Conservation (phyloP, 345 rosid species). For the Diplotaxis tenuifolia region DNA sequence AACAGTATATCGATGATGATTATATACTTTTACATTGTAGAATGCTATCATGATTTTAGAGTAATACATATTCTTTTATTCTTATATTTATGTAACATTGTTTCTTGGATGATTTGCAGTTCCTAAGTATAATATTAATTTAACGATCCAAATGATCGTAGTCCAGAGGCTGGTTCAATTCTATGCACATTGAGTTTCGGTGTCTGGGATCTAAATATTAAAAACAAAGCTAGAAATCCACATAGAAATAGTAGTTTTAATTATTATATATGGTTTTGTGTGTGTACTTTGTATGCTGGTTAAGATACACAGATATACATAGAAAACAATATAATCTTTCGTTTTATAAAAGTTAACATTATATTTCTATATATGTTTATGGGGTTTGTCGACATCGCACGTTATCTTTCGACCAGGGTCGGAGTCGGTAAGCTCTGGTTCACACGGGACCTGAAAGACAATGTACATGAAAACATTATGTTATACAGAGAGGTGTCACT, state of each 20-base stretch:
- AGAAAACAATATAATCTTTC: neutral
- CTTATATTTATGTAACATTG: neutral
- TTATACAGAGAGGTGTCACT: constrained; percentile 20
- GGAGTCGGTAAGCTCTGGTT: constrained; percentile 24
- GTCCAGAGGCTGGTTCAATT: neutral
- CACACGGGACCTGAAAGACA: neutral
- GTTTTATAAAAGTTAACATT: neutral
- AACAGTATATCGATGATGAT: no score
- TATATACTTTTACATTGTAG: no score
- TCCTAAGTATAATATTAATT: neutral
- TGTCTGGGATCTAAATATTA: neutral
- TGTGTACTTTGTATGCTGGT: neutral
- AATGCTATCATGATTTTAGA: neutral
- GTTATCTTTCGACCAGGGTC: neutral
- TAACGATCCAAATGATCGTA: neutral
- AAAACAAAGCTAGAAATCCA: neutral
- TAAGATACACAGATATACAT: neutral
- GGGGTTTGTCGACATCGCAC: constrained; percentile 23
- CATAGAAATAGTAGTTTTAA: neutral
- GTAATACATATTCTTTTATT: neutral
- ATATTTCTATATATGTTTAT: neutral
- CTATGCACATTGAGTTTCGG: neutral
- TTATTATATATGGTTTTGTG: neutral
- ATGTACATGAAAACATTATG: neutral
- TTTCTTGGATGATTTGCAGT: neutral